Conservation (phyloP, 306 rosid species). For the Alnus glutinosa region DNA sequence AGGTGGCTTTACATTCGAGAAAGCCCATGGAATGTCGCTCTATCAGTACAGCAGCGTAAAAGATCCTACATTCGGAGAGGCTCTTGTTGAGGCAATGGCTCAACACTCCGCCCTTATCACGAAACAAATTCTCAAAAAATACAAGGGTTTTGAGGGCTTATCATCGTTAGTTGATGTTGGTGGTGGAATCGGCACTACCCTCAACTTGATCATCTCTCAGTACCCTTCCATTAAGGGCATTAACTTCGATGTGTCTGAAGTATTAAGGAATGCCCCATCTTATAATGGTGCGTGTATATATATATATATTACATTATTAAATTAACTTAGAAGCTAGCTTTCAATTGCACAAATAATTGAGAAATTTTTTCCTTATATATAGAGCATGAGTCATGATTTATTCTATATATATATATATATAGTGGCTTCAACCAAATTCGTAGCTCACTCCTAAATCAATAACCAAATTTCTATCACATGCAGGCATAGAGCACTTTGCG, state of each 20-base stretch:
- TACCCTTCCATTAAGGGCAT: constrained; percentile 77
- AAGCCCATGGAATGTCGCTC: constrained; percentile 84
- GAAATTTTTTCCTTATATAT: too few relatives aligned
- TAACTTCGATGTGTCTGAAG: constrained; percentile 83
- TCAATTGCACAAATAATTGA: too few relatives aligned
- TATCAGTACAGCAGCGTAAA: constrained; percentile 66
- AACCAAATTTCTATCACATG: neutral
- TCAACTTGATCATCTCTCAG: constrained; percentile 68
- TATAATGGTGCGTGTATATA: constrained; percentile 45
- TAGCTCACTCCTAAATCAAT: too few relatives aligned
- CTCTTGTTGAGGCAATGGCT: constrained; percentile 75
- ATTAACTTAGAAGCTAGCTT: too few relatives aligned
- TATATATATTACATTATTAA: too few relatives aligned
- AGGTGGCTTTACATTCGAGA: constrained; percentile 87
- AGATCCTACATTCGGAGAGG: constrained; percentile 81
- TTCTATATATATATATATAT: too few relatives aligned
- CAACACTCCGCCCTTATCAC: constrained; percentile 76
- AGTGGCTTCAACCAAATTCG: too few relatives aligned
- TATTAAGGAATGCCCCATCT: constrained; percentile 66
- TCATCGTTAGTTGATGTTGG: constrained; percentile 79
- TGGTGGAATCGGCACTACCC: constrained; percentile 76
- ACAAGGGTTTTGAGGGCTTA: constrained; percentile 81
- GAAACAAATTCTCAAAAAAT: constrained; percentile 70
- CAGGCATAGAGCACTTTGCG: constrained; percentile 91
- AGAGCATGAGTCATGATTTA: too few relatives aligned